Evolutionary conservation across 108 stramenopile species (phyloP).

Genomic region (Tribonema minus): DNA sequence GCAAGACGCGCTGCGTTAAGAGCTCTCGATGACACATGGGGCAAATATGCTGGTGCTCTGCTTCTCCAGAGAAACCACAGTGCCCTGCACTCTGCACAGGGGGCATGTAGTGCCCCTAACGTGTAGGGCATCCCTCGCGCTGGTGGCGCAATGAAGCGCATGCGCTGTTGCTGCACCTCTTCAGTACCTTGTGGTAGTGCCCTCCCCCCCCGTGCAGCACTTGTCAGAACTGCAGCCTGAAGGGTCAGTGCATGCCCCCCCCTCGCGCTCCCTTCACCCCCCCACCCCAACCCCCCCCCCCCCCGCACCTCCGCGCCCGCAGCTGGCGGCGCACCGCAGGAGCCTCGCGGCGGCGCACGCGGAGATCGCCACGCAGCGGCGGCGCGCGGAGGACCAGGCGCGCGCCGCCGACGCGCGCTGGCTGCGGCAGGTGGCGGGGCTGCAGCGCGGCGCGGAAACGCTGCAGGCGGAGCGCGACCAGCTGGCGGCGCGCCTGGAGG

Average conservation of each 20-base stretch:
- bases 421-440: slow-evolving; percentile 5
- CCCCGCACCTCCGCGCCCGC: background rate
- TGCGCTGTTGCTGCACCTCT: too few species aligned
- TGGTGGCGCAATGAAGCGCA: too few species aligned
- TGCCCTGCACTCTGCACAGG: background rate
- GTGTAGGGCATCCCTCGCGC: too few species aligned
- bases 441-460: slow-evolving; percentile 4
- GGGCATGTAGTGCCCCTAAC: too few species aligned
- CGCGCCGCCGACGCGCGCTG: slow-evolving; percentile 16
- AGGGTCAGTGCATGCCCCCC: background rate
- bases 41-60: background rate
- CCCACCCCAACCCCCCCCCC: background rate
- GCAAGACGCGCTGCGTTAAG: background rate
- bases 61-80: background rate
- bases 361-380: too few species aligned
- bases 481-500: too few species aligned
- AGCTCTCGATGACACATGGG: background rate
- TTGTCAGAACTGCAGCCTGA: too few species aligned
- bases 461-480: slow-evolving; percentile 1
- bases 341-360: background rate
- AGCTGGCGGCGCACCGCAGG: background rate
- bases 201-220: too few species aligned
- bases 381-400: slow-evolving; percentile 6
- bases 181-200: too few species aligned
- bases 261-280: background rate